Evolutionary conservation across 257 asterid species (phyloP).

Genomic region (Solanum tacnaense): DNA sequence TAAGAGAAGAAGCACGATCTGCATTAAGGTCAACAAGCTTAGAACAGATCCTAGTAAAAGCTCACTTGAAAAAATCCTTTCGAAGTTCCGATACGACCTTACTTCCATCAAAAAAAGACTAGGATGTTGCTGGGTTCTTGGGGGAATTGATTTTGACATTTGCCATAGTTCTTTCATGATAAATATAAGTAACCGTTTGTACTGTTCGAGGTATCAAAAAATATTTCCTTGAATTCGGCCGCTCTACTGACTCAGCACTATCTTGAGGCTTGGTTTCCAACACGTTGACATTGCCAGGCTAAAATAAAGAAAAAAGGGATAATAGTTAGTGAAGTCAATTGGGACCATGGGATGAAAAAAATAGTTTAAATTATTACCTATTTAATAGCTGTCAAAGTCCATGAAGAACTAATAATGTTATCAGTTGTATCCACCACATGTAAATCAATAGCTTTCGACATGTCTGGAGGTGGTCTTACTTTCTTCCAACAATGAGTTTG

Average conservation of each 20-base stretch:
- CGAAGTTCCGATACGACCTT: not conserved
- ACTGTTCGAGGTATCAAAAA: not conserved
- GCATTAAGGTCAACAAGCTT: no score
- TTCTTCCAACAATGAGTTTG: not conserved
- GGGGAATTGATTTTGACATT: not conserved
- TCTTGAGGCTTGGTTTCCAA: not conserved
- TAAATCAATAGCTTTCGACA: fast-evolving
- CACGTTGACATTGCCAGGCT: not conserved
- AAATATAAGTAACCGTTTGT: not conserved
- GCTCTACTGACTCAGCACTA: not conserved
- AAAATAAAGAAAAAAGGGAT: not conserved
- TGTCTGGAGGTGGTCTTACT: not conserved
- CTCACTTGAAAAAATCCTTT: not conserved
- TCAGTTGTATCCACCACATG: not conserved
- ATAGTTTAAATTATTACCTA: not conserved
- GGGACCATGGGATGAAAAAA: no score
- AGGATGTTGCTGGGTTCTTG: not conserved
- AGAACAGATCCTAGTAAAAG: not conserved
- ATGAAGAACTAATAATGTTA: not conserved
- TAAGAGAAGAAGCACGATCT: no score
- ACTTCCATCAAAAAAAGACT: not conserved
- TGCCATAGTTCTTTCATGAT: fast-evolving
- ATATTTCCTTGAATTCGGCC: not conserved
- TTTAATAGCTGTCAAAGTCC: not conserved
- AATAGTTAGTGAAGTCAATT: not conserved